A percentile compares a stretch with the other conserved stretches of the same genome.
These are phyloP conservation scores for Neoascochyta sp. DNA, from an alignment of 2,329 filamentous ascomycete genomes.

Conservation along the genomic window DNA sequence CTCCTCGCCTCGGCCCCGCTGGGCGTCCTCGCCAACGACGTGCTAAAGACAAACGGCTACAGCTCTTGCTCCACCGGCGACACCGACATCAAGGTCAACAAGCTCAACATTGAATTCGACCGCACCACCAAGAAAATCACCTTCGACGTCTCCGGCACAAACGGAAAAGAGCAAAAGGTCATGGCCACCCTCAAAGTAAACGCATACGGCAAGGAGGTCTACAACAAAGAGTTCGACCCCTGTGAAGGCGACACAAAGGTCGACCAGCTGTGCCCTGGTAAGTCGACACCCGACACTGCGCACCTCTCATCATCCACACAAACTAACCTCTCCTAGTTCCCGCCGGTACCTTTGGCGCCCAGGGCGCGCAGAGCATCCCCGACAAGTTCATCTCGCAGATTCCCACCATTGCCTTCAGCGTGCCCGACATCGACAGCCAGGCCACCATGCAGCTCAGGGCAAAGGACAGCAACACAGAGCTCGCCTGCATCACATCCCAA, in stretches of 20 bases:
- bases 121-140: conserved; percentile 66
- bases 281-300: conserved; percentile 24
- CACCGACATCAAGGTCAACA: conserved; percentile 64
- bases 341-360: conserved; percentile 67
- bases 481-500: conserved; percentile 79
- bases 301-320: neutral
- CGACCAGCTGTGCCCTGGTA: conserved; percentile 75
- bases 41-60: conserved; percentile 79
- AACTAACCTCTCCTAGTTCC: conserved; percentile 56
- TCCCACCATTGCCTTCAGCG: conserved; percentile 80
- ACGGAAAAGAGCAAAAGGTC: conserved; percentile 71
- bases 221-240: conserved; percentile 76
- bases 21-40: conserved; percentile 60
- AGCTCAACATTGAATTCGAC: conserved; percentile 75
- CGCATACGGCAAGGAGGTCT: conserved; percentile 81
- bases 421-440: conserved; percentile 85
- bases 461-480: conserved; percentile 55
- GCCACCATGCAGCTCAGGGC: conserved; percentile 73
- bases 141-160: conserved; percentile 81
- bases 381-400: conserved; percentile 68
- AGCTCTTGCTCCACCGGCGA: conserved; percentile 62
- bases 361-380: conserved; percentile 69
- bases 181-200: conserved; percentile 70
- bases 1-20: conserved; percentile 38
- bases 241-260: conserved; percentile 67